Evolutionary conservation across 192 early-diverging fungal genomes (phyloP).

Genomic region (Linnemannia schmuckeri): DNA sequence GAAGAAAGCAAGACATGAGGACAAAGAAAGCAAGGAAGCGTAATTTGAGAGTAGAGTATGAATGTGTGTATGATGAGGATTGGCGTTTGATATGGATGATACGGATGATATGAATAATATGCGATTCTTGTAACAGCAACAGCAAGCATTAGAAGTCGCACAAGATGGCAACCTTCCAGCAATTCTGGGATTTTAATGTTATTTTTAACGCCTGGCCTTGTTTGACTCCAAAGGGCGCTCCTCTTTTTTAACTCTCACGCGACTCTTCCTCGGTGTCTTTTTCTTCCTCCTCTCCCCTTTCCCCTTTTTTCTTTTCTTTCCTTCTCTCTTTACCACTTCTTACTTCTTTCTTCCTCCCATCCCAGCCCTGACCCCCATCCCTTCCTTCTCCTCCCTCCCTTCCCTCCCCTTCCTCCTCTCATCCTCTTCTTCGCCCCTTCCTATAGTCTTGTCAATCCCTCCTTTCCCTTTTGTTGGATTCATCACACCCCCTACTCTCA

Average conservation of each 20-base stretch:
- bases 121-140: neutral
- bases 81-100: neutral
- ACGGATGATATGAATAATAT: neutral
- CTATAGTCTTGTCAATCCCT: neutral
- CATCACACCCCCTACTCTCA: neutral
- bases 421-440: neutral
- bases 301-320: neutral
- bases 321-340: neutral
- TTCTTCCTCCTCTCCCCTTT: too few species aligned
- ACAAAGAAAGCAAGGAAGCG: too few species aligned
- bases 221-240: neutral
- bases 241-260: neutral
- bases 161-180: neutral
- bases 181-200: neutral
- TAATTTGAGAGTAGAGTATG: neutral
- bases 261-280: neutral
- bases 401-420: neutral
- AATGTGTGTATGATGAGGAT: neutral
- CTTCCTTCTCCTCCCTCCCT: neutral
- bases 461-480: neutral
- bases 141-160: neutral
- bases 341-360: too few species aligned
- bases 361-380: neutral
- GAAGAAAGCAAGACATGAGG: too few species aligned
- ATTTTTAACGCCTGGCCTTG: neutral